Evolutionary conservation across 2,329 filamentous ascomycete species (phyloP).

Genomic region (Exophiala sideris): DNA sequence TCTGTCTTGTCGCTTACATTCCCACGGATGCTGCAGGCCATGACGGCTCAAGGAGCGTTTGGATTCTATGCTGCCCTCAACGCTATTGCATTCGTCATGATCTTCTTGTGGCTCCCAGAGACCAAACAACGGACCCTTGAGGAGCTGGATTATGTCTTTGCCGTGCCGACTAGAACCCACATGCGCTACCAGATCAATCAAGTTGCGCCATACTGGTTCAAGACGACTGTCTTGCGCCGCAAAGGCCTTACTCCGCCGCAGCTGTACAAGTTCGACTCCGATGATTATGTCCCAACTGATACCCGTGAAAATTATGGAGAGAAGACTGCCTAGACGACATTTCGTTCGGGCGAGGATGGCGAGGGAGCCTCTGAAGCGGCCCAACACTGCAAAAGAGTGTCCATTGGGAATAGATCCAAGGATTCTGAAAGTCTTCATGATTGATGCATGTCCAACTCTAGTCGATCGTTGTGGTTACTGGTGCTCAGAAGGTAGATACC

Average conservation of each 20-base stretch:
- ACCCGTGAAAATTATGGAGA: no score
- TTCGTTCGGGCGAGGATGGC: no score
- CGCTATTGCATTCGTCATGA: constrained; percentile 58
- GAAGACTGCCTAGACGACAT: no score
- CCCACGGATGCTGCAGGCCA: constrained; percentile 45
- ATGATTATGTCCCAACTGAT: no score
- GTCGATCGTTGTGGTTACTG: no score
- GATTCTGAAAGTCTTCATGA: no score
- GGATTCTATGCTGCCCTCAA: constrained; percentile 57
- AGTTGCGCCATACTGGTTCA: constrained; percentile 60
- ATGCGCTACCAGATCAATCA: constrained; percentile 57
- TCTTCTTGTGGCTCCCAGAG: constrained; percentile 60
- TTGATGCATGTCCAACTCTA: no score
- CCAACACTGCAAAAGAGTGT: no score
- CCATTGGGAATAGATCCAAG: no score
- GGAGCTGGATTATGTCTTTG: constrained; percentile 58
- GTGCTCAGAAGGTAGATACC: no score
- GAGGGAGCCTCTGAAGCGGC: no score
- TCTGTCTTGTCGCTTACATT: constrained; percentile 51
- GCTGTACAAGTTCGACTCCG: constrained; percentile 50
- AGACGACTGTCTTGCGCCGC: constrained; percentile 54
- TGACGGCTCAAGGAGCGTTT: constrained; percentile 55
- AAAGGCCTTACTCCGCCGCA: constrained; percentile 48
- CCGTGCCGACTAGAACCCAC: constrained; percentile 57
- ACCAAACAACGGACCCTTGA: constrained; percentile 52